phyloP scores from a whole-genome alignment of 2,329 filamentous ascomycete species.

The Thermothelomyces thermophilus region DNA sequence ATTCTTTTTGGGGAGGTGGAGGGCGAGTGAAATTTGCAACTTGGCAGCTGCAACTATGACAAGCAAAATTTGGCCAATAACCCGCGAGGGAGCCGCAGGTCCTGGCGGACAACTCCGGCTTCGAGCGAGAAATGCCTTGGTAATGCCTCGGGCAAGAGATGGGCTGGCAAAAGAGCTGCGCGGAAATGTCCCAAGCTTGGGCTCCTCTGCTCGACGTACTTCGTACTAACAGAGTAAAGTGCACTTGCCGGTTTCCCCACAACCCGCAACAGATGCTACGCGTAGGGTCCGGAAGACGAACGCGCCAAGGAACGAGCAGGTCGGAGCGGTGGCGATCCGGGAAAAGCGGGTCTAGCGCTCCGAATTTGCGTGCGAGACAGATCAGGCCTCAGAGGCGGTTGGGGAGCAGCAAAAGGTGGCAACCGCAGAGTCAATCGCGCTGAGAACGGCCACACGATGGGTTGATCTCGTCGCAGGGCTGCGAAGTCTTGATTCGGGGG shows the following conservation, averaged over 20 bases:
- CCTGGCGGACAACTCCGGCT: slow-evolving; percentile 21
- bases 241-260: slow-evolving; percentile 5
- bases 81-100: slow-evolving; percentile 8
- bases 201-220: too few species aligned
- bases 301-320: slow-evolving; percentile 2
- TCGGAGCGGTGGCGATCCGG: slow-evolving; percentile 20
- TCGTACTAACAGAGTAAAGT: too few species aligned
- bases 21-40: slow-evolving; percentile 19
- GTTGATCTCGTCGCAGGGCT: slow-evolving; percentile 3
- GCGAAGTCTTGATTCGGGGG: slow-evolving; percentile 12
- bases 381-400: slow-evolving; percentile 12
- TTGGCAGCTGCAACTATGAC: slow-evolving; percentile 14
- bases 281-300: slow-evolving; percentile 1
- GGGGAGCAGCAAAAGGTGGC: slow-evolving; percentile 12
- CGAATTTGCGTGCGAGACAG: slow-evolving; percentile 9
- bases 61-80: slow-evolving; percentile 20
- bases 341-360: slow-evolving; percentile 15
- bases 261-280: background rate
- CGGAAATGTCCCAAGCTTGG: background rate
- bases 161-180: background rate
- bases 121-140: slow-evolving; percentile 17
- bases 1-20: slow-evolving; percentile 16
- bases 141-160: slow-evolving; percentile 2
- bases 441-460: slow-evolving; percentile 3
- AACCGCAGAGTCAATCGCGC: slow-evolving; percentile 17